A percentile compares a stretch with the other conserved stretches of the same genome.
These are phyloP conservation scores for Diplogelasinospora grovesii DNA, from an alignment of 495 filamentous ascomycete species.

Conservation along the genomic window DNA sequence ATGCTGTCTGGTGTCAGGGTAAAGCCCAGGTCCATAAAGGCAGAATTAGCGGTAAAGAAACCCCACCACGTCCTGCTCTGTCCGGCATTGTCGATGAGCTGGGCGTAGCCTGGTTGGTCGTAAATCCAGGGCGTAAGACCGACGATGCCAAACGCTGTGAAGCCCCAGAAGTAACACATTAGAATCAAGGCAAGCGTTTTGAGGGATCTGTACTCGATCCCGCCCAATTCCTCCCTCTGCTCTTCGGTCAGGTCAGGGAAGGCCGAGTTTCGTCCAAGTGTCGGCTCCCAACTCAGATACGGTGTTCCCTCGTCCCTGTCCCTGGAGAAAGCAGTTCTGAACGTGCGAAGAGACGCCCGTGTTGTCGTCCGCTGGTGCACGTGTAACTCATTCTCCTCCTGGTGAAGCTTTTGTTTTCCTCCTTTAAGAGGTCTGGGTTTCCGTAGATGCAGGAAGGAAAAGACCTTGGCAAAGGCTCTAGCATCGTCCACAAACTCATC, in stretches of 20 bases:
- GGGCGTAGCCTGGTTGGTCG: constrained; percentile 46
- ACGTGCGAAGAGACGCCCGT: constrained; percentile 20
- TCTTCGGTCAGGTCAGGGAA: constrained; percentile 84
- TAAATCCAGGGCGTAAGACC: constrained; percentile 76
- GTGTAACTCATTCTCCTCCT: constrained; percentile 15
- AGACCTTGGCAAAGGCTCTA: constrained; percentile 23
- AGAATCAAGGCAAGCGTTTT: constrained; percentile 78
- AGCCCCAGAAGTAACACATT: constrained; percentile 67
- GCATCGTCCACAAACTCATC: constrained; percentile 33
- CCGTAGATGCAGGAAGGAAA: constrained; percentile 29
- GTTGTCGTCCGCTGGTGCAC: not conserved
- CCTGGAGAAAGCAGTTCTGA: constrained; percentile 34
- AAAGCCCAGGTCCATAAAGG: constrained; percentile 85
- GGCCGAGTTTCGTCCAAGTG: constrained; percentile 81
- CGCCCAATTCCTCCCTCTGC: constrained; percentile 86
- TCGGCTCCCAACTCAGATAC: constrained; percentile 91
- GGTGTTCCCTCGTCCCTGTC: constrained; percentile 54
- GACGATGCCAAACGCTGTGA: constrained; percentile 67
- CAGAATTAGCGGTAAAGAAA: constrained; percentile 75
- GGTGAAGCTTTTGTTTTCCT: constrained; percentile 12
- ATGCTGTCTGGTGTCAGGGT: constrained; percentile 90
- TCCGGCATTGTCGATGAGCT: constrained; percentile 53
- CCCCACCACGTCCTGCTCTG: constrained; percentile 79
- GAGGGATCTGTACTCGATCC: constrained; percentile 87
- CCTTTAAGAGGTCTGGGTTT: constrained; percentile 20